Percentiles rank a stretch among this genome's conserved stretches.
Conservation (phyloP, 129 eudicot genomes). For the Kitagawia praeruptora region DNA sequence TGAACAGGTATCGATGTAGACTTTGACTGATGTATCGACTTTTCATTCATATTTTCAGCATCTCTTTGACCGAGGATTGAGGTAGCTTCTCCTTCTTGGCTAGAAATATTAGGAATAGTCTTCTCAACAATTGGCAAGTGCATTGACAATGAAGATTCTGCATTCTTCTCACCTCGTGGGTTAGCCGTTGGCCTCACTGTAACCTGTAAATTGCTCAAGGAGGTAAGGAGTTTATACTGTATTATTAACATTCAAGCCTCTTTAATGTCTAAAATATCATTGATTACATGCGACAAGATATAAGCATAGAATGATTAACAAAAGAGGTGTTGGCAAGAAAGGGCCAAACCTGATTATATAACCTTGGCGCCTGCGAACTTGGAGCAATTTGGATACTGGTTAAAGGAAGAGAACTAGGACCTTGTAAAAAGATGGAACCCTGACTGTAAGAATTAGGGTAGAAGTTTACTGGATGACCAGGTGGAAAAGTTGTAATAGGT, state of each 20-base stretch:
- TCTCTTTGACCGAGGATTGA: constrained; percentile 28
- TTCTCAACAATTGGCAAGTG: constrained; percentile 26
- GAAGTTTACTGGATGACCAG: constrained; percentile 39
- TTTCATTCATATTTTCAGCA: constrained; percentile 20
- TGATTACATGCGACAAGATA: background rate
- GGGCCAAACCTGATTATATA: constrained; percentile 43
- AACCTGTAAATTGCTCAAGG: constrained; percentile 34
- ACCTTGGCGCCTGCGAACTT: constrained; percentile 51
- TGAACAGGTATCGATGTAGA: constrained; percentile 9
- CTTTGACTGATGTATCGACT: constrained; percentile 22
- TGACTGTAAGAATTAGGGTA: constrained; percentile 47
- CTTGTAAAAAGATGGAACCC: constrained; percentile 18
- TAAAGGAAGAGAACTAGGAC: constrained; percentile 47
- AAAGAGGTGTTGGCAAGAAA: constrained; percentile 3
- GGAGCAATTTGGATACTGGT: constrained; percentile 38
- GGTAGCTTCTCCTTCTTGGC: constrained; percentile 23
- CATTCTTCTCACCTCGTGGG: constrained; percentile 35
- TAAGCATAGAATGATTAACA: background rate
- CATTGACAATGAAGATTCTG: constrained; percentile 17
- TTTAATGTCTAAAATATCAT: constrained; percentile 7
- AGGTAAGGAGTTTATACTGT: constrained; percentile 9
- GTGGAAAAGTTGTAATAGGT: constrained; percentile 37
- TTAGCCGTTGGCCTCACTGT: constrained; percentile 49
- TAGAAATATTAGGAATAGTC: constrained; percentile 24
- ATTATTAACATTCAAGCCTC: constrained; percentile 12